Conservation (phyloP, 345 rosid genomes). For the Syzygium grande region DNA sequence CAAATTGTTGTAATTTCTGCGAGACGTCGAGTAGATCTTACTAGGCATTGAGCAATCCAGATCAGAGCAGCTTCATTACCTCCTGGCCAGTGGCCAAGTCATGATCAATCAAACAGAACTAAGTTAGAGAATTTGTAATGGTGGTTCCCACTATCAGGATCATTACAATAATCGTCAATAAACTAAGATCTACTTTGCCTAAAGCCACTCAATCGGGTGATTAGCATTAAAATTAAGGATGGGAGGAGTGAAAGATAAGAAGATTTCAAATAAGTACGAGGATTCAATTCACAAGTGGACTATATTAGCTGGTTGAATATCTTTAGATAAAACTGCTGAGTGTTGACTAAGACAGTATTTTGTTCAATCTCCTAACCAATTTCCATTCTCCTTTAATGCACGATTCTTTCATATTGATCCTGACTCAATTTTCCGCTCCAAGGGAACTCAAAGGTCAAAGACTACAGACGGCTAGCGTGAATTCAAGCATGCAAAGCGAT, state of each 20-base stretch:
- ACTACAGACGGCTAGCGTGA: conserved; percentile 11
- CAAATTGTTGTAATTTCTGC: not conserved
- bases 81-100: not conserved
- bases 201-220: not conserved
- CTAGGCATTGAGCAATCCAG: not conserved
- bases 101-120: not conserved
- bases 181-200: not conserved
- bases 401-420: conserved; percentile 1
- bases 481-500: not conserved
- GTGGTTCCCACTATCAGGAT: not conserved
- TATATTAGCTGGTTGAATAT: not conserved
- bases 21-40: not conserved
- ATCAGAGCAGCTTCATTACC: not conserved
- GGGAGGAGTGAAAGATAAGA: not conserved
- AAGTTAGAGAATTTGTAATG: not conserved
- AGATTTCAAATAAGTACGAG: not conserved
- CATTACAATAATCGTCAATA: not conserved
- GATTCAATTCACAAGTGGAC: not conserved
- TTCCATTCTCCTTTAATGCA: not conserved
- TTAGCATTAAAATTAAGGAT: not conserved
- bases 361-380: not conserved
- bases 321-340: not conserved
- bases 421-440: conserved; percentile 10
- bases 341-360: not conserved
- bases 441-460: not conserved